A percentile compares a stretch with the other conserved stretches of the same genome.
Evolutionary conservation across 2,329 filamentous ascomycete species (phyloP).

Genomic region (Truncatella angustata): DNA sequence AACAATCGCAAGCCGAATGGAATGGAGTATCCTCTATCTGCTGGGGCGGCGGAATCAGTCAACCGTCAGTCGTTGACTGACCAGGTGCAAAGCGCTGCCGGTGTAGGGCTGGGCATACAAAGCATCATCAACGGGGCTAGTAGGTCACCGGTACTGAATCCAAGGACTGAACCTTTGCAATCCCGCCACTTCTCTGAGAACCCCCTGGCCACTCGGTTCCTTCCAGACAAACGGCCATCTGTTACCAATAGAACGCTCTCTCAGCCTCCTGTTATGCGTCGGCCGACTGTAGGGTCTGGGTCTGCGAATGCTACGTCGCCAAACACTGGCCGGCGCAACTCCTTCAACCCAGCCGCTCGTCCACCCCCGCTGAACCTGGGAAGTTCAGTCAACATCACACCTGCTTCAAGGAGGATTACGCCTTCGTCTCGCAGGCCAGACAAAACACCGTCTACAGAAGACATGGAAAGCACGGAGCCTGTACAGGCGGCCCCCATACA

Average conservation of each 20-base stretch:
- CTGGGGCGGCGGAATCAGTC: conserved; percentile 31
- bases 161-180: conserved; percentile 8
- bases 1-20: conserved; percentile 28
- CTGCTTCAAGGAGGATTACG: conserved; percentile 1
- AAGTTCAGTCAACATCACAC: conserved; percentile 11
- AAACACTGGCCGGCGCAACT: conserved; percentile 44
- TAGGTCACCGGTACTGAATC: conserved; percentile 22
- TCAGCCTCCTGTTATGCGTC: conserved; percentile 49
- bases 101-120: conserved; percentile 16
- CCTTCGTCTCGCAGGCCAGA: conserved; percentile 16
- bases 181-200: conserved; percentile 10
- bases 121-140: conserved; percentile 25
- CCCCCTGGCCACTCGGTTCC: conserved; percentile 16
- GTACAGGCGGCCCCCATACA: conserved; percentile 51
- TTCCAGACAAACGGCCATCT: conserved; percentile 31
- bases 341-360: conserved; percentile 43
- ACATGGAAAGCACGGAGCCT: conserved; percentile 1
- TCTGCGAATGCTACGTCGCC: conserved; percentile 29
- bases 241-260: conserved; percentile 45
- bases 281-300: conserved; percentile 25
- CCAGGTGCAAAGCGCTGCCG: conserved; percentile 27
- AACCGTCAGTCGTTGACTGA: conserved; percentile 31
- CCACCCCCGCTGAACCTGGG: conserved; percentile 47
- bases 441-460: conserved; percentile 5
- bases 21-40: conserved; percentile 35